These are phyloP conservation scores for Alternaria brassicicola DNA, from an alignment of 2,329 filamentous ascomycete species.

Conservation along the genomic window DNA sequence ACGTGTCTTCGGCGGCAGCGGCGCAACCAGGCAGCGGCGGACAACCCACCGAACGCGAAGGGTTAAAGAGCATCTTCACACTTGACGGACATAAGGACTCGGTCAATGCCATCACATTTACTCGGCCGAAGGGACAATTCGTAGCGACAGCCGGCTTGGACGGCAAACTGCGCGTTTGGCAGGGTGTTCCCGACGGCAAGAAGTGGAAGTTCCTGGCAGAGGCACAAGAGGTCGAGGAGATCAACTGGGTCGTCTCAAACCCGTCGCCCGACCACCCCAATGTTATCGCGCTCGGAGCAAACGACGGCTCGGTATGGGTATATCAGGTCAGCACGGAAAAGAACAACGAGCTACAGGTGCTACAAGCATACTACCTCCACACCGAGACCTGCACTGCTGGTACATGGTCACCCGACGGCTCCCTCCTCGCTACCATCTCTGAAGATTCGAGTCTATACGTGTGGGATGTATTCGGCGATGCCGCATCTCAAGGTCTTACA, in stretches of 20 bases:
- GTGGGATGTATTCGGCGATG: conserved; percentile 87
- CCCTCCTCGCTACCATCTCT: conserved; percentile 82
- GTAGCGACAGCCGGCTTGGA: conserved; percentile 88
- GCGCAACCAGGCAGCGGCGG: conserved; percentile 67
- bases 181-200: conserved; percentile 56
- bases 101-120: conserved; percentile 85
- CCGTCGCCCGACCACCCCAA: conserved; percentile 75
- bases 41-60: conserved; percentile 60
- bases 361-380: conserved; percentile 92
- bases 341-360: conserved; percentile 72
- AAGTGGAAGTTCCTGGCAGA: conserved; percentile 74
- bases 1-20: conserved; percentile 67
- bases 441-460: conserved; percentile 90
- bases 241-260: conserved; percentile 86
- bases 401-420: conserved; percentile 86
- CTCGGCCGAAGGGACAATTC: conserved; percentile 80
- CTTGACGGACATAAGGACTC: conserved; percentile 93
- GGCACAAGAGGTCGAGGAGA: conserved; percentile 88
- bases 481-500: conserved; percentile 67
- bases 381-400: conserved; percentile 86
- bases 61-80: conserved; percentile 70
- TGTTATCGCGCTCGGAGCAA: conserved; percentile 83
- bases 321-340: conserved; percentile 77
- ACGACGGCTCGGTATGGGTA: conserved; percentile 93
- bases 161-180: conserved; percentile 77